Base-by-base conservation (phyloP, 2,329 filamentous ascomycete genomes). In the Neocucurbitaria cava region DNA sequence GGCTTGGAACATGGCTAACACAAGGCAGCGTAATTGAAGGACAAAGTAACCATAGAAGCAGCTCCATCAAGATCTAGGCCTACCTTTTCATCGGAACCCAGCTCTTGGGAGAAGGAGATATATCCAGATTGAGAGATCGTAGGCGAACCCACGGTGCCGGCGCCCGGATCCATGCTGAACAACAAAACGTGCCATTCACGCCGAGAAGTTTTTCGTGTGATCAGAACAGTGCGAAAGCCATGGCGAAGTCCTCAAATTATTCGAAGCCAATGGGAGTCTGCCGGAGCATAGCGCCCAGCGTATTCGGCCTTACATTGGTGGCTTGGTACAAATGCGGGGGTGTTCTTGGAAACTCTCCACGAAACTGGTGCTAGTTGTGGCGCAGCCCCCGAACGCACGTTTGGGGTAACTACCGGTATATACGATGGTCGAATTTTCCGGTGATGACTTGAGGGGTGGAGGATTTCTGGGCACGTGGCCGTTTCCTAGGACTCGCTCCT, bases 291-390 rank as follows among this genome's bases (percentile, higher is more conserved):
- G 23, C 46, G 52, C 47, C 45, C 36, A 55, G 55, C 47, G 17
- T 46, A 9, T 36, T 43, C 51, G 47, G 43, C 35, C 51, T 43
- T 36, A 35, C 33, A 20, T 28, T 24, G 47, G 47, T 33, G 40
- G 24, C 49, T 49, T 47, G 52, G 49, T n/a, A n/a, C 56, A 64
- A 21, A 55, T 46, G 61, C 59, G 61, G 61, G 59, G 61, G 58
- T 45, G 21, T 30, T 36, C 54, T 64, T 57, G 54, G 59, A 36
- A 35, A 18, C 41, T 18, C 30, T 50, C 26, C 31, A 36, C 23
- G n/a, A 20, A 30, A 40, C 33, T 49, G 35, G 31, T 44, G 31
- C 45, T 50, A 26, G 24, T 26, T 26, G 33, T 42, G 39, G 47
- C 44, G 30, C 33, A 41, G 11, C 11, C 20, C n/a, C 7, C 11